Conservation (phyloP, 352 stramenopile species). For the Globisporangium solare region DNA sequence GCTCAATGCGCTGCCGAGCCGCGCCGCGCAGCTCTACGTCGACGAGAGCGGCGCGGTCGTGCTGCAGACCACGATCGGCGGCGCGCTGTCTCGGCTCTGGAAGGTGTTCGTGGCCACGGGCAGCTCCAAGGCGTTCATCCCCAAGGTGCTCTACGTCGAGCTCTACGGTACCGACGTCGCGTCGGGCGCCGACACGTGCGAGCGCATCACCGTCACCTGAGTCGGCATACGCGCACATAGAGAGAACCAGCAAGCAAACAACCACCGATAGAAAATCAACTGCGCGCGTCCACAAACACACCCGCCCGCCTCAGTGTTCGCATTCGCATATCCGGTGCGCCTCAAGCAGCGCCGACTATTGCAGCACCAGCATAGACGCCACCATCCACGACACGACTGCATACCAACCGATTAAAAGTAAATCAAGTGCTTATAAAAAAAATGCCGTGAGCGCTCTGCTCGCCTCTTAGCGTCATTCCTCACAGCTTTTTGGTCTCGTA, state of each 20-base stretch:
- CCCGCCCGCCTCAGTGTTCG: no score
- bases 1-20: constrained; percentile 61
- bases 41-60: constrained; percentile 47
- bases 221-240: no score
- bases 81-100: constrained; percentile 42
- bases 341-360: not conserved
- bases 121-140: constrained; percentile 53
- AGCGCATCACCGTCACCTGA: constrained; percentile 47
- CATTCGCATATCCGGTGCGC: not conserved
- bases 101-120: constrained; percentile 73
- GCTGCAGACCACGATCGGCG: constrained; percentile 53
- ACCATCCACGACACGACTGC: no score
- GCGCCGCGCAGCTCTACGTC: constrained; percentile 48
- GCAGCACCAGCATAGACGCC: not conserved
- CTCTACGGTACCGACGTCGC: constrained; percentile 55
- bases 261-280: no score
- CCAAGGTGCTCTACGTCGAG: constrained; percentile 74
- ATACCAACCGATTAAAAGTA: not conserved
- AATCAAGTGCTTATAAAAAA: constrained; percentile 7
- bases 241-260: no score
- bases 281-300: no score
- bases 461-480: constrained; percentile 4
- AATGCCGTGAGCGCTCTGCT: not conserved
- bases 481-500: constrained; percentile 66
- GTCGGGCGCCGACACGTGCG: constrained; percentile 48